Evolutionary conservation across 768 basidiomycete genomes (phyloP).

Genomic region (Amanita fuliginea): DNA sequence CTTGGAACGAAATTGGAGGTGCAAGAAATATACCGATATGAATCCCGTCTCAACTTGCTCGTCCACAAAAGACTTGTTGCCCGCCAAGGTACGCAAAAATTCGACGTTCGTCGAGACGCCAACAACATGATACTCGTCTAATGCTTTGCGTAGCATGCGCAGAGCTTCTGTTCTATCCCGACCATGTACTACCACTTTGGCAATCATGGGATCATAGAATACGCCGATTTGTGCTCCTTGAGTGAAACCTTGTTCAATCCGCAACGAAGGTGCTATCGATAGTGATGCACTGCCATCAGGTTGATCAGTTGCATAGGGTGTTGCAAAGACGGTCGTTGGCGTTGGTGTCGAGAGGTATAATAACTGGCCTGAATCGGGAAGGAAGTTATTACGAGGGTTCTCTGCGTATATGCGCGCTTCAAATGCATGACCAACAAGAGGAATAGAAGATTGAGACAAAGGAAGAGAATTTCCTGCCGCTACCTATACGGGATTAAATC

Average conservation of each 20-base stretch:
- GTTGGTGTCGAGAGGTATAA: conserved; percentile 73
- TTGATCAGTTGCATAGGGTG: conserved; percentile 17
- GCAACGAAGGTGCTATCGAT: conserved; percentile 46
- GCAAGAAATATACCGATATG: conserved; percentile 49
- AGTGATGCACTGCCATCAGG: conserved; percentile 15
- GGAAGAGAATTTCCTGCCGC: conserved; percentile 85
- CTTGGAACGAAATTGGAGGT: neutral
- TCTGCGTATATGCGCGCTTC: conserved; percentile 96
- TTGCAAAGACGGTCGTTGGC: conserved; percentile 62
- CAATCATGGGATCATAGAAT: conserved; percentile 88
- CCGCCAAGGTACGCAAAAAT: conserved; percentile 71
- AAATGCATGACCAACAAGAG: conserved; percentile 86
- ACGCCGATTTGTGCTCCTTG: conserved; percentile 76
- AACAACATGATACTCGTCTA: conserved; percentile 85
- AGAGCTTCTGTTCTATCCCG: conserved; percentile 77
- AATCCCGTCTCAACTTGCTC: conserved; percentile 89
- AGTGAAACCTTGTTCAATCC: conserved; percentile 86
- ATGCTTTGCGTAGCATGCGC: conserved; percentile 63
- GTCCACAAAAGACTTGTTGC: conserved; percentile 63
- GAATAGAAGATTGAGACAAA: conserved; percentile 64
- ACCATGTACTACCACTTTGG: conserved; percentile 86
- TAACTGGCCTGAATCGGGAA: conserved; percentile 82
- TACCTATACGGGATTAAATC: conserved; percentile 31
- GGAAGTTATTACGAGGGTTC: conserved; percentile 85
- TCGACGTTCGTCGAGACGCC: conserved; percentile 90